These are phyloP conservation scores for Obba rivulosa DNA, from an alignment of 768 basidiomycete genomes.

Conservation along the genomic window DNA sequence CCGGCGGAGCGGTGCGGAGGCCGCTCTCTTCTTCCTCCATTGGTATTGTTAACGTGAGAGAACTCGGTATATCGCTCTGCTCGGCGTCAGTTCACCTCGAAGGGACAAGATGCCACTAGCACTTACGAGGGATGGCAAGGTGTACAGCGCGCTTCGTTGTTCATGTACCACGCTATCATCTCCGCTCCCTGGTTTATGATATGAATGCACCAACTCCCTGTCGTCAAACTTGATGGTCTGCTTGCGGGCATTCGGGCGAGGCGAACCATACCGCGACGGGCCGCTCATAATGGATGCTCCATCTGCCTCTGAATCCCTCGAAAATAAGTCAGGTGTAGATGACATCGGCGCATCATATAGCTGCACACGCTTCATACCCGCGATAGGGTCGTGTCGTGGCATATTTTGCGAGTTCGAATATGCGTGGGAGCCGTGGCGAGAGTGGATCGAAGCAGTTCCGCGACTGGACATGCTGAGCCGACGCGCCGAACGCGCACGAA, in stretches of 20 bases:
- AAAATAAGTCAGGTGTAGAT: conserved; percentile 9
- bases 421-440: conserved; percentile 4
- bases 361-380: conserved; percentile 70
- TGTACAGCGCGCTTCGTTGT: conserved; percentile 15
- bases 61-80: background rate
- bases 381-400: conserved; percentile 30
- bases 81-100: conserved; percentile 9
- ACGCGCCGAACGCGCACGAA: conserved; percentile 54
- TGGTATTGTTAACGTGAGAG: conserved; percentile 1
- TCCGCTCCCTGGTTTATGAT: conserved; percentile 34
- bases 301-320: conserved; percentile 32
- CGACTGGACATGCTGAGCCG: conserved; percentile 23
- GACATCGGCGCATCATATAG: conserved; percentile 88
- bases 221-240: conserved; percentile 75
- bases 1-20: conserved; percentile 3
- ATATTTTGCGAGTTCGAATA: conserved; percentile 20
- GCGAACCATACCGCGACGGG: conserved; percentile 24
- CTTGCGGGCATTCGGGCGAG: conserved; percentile 16
- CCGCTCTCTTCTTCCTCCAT: conserved; percentile 8
- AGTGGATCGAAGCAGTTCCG: conserved; percentile 14
- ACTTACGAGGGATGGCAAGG: conserved; percentile 4
- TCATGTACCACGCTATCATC: conserved; percentile 24
- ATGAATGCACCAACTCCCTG: conserved; percentile 71
- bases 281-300: conserved; percentile 30
- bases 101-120: background rate